Evolutionary conservation across 2,329 filamentous ascomycete species (phyloP).

Genomic region (Penicillium sp.): DNA sequence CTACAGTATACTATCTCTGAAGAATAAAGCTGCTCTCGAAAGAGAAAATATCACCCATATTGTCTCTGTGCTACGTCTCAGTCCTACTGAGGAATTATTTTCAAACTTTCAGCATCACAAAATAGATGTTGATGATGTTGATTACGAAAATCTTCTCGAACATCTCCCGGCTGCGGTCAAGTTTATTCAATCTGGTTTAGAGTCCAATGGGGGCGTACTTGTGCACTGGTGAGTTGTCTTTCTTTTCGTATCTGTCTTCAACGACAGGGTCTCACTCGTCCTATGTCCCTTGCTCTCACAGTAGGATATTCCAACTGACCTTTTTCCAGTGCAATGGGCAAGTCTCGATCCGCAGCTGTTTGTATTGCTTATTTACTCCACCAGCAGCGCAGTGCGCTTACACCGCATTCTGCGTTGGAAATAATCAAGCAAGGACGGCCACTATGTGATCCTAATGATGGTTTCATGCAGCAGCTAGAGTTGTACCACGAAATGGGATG

Average conservation of each 20-base stretch:
- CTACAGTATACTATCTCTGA: slow-evolving; percentile 73
- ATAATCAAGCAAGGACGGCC: neutral
- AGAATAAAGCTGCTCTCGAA: slow-evolving; percentile 67
- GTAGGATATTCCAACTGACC: slow-evolving; percentile 3
- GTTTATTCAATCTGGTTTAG: slow-evolving; percentile 79
- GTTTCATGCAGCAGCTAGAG: slow-evolving; percentile 85
- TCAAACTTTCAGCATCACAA: slow-evolving; percentile 70
- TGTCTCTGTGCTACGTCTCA: slow-evolving; percentile 73
- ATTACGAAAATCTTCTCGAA: slow-evolving; percentile 79
- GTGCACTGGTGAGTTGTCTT: slow-evolving; percentile 70
- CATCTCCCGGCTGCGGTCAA: slow-evolving; percentile 77
- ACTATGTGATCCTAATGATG: slow-evolving; percentile 58
- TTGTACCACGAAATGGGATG: slow-evolving; percentile 76
- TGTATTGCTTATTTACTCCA: slow-evolving; percentile 82
- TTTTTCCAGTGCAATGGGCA: slow-evolving; percentile 82
- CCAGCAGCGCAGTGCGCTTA: slow-evolving; percentile 56
- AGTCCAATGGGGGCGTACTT: slow-evolving; percentile 67
- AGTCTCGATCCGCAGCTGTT: slow-evolving; percentile 85
- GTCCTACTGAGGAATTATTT: slow-evolving; percentile 64
- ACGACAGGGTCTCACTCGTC: slow-evolving; percentile 50
- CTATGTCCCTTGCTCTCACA: neutral
- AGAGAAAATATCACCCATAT: slow-evolving; percentile 83
- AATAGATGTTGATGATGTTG: slow-evolving; percentile 87
- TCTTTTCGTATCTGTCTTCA: slow-evolving; percentile 70
- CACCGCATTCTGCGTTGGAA: slow-evolving; percentile 62